A percentile compares a stretch with the other conserved stretches of the same genome.
phyloP scores from a whole-genome alignment of 2,329 filamentous ascomycete species.

The Exophiala lecanii-corni region DNA sequence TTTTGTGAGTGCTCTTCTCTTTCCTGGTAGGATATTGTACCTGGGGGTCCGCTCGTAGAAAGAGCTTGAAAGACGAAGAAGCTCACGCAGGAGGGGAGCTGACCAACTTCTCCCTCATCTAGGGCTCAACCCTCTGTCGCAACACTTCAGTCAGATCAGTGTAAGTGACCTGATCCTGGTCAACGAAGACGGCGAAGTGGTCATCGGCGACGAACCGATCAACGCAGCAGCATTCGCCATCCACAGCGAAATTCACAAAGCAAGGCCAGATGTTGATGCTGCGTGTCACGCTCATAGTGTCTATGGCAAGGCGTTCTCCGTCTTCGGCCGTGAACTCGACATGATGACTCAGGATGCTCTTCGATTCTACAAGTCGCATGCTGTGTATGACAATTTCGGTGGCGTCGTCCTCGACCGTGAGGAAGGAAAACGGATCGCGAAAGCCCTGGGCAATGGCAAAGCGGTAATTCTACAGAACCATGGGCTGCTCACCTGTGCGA shows the following conservation, averaged over 20 bases:
- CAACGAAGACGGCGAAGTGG: slow-evolving; percentile 39
- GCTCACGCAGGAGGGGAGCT: too few species aligned
- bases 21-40: not conserved
- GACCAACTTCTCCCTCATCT: not conserved
- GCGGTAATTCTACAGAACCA: slow-evolving; percentile 54
- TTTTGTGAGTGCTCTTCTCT: slow-evolving; percentile 30
- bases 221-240: slow-evolving; percentile 47
- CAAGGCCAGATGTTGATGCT: slow-evolving; percentile 50
- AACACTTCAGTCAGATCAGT: slow-evolving; percentile 41
- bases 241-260: slow-evolving; percentile 41
- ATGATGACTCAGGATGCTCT: slow-evolving; percentile 46
- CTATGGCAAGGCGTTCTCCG: slow-evolving; percentile 45
- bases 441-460: slow-evolving; percentile 46
- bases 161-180: slow-evolving; percentile 42
- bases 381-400: slow-evolving; percentile 45
- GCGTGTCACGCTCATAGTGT: slow-evolving; percentile 38
- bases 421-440: slow-evolving; percentile 49
- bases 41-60: too few species aligned
- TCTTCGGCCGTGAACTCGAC: slow-evolving; percentile 42
- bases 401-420: slow-evolving; percentile 51
- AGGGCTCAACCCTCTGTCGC: slow-evolving; percentile 42
- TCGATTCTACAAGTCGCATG: slow-evolving; percentile 35
- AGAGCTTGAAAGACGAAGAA: too few species aligned
- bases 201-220: slow-evolving; percentile 39
- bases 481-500: slow-evolving; percentile 50